phyloP scores from a whole-genome alignment of 2,329 filamentous ascomycete species.

The Fusarium solani-melongenae region DNA sequence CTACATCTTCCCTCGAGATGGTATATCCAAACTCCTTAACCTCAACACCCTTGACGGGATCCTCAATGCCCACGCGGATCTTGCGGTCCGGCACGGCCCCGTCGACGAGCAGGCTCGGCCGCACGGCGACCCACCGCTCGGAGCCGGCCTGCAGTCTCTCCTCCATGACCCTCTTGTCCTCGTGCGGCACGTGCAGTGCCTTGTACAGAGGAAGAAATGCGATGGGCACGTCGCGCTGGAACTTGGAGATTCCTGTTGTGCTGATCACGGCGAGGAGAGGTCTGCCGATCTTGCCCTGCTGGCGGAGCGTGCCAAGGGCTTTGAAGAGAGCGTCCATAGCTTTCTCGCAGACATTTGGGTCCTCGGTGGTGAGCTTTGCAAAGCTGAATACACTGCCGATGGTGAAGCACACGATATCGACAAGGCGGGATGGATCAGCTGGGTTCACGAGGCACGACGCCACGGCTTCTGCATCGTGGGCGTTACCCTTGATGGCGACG shows the following conservation, averaged over 20 bases:
- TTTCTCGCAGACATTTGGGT: conserved; percentile 55
- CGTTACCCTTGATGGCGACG: conserved; percentile 52
- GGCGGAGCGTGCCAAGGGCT: conserved; percentile 44
- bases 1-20: conserved; percentile 50
- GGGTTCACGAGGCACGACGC: conserved; percentile 46
- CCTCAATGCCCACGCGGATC: conserved; percentile 48
- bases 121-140: conserved; percentile 50
- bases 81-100: conserved; percentile 33
- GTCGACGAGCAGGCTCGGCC: conserved; percentile 50
- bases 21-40: conserved; percentile 54
- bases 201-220: conserved; percentile 56
- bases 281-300: conserved; percentile 30
- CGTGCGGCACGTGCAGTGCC: conserved; percentile 55
- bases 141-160: conserved; percentile 31
- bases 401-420: conserved; percentile 53
- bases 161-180: conserved; percentile 62
- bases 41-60: conserved; percentile 46
- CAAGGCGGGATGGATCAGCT: conserved; percentile 41
- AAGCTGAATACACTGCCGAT: conserved; percentile 50
- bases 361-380: conserved; percentile 44
- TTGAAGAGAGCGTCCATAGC: conserved; percentile 50
- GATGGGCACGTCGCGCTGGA: conserved; percentile 49
- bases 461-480: conserved; percentile 48
- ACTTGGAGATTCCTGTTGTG: conserved; percentile 54
- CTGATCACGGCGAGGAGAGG: conserved; percentile 53